Evolutionary conservation across 2,329 filamentous ascomycete species (phyloP).

Genomic region (Botrytis porri): DNA sequence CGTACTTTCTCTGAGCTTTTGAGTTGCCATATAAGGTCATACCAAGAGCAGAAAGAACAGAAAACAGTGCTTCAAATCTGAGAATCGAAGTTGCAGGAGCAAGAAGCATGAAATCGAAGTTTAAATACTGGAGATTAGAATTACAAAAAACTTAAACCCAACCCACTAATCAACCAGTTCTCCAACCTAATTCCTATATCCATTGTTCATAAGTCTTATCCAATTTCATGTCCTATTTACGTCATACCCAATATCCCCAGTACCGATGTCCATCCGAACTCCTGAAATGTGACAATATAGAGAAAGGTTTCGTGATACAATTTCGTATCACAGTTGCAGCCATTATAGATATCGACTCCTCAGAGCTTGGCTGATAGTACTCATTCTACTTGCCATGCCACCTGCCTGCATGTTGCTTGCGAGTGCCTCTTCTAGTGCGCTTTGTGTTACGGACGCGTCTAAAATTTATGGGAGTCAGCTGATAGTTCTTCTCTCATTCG

Average conservation of each 20-base stretch:
- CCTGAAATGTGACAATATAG: neutral
- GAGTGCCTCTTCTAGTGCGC: conserved; percentile 73
- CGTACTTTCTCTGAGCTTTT: neutral
- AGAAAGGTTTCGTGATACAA: neutral
- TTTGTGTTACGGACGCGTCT: conserved; percentile 77
- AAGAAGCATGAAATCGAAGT: neutral
- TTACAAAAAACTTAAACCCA: neutral
- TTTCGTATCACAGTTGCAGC: conserved; percentile 9
- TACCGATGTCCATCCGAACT: neutral
- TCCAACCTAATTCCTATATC: neutral
- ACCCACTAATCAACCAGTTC: neutral
- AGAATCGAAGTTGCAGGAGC: neutral
- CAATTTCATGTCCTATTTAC: neutral
- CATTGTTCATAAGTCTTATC: neutral
- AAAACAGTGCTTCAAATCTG: neutral
- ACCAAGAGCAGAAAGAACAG: neutral
- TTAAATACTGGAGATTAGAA: neutral
- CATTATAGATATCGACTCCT: conserved; percentile 54
- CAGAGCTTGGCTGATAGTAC: conserved; percentile 63
- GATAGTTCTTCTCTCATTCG: neutral
- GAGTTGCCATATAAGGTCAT: neutral
- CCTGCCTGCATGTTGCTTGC: conserved; percentile 68
- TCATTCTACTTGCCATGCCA: conserved; percentile 60
- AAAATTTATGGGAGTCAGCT: neutral
- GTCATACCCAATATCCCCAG: neutral